phyloP scores from a whole-genome alignment of 371 early-diverging fungal genomes.

The Mucor lusitanicus region DNA sequence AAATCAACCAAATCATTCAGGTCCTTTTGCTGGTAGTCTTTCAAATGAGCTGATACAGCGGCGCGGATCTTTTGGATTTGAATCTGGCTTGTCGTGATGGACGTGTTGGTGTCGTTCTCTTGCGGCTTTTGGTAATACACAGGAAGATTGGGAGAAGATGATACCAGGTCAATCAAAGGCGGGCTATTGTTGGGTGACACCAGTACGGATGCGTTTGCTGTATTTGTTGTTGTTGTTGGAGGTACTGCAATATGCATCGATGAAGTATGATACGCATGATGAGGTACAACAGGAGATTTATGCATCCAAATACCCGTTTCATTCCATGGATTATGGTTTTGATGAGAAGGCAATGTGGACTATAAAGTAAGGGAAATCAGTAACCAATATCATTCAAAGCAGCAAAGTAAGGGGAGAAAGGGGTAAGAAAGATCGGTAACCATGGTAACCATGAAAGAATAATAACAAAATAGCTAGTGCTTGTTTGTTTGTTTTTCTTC shows the following conservation, averaged over 20 bases:
- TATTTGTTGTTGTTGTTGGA: constrained; percentile 8
- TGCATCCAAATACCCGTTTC: constrained; percentile 22
- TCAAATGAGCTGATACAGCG: constrained; percentile 24
- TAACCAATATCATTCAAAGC: not conserved
- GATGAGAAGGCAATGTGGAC: not conserved
- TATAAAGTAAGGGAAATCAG: not conserved
- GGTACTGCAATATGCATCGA: constrained; percentile 14
- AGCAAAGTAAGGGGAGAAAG: not conserved
- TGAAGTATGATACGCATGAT: constrained; percentile 7
- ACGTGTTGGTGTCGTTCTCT: not conserved
- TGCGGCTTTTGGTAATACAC: not conserved
- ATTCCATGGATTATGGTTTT: constrained; percentile 21
- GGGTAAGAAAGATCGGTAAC: not conserved
- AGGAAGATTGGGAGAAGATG: not conserved
- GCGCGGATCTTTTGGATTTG: constrained; percentile 37
- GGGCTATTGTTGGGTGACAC: constrained; percentile 18
- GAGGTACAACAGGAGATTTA: constrained; percentile 3
- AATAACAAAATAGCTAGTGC: not conserved
- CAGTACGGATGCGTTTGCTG: constrained; percentile 9
- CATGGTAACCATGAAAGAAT: constrained; percentile 1
- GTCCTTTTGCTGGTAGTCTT: constrained; percentile 20
- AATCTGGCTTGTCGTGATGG: constrained; percentile 6
- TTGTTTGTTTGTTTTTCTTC: constrained; percentile 8
- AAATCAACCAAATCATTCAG: constrained; percentile 42
- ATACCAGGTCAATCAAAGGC: constrained; percentile 1